These are phyloP conservation scores for Erodium texanum DNA, from an alignment of 441 rosid genomes.

Conservation along the genomic window DNA sequence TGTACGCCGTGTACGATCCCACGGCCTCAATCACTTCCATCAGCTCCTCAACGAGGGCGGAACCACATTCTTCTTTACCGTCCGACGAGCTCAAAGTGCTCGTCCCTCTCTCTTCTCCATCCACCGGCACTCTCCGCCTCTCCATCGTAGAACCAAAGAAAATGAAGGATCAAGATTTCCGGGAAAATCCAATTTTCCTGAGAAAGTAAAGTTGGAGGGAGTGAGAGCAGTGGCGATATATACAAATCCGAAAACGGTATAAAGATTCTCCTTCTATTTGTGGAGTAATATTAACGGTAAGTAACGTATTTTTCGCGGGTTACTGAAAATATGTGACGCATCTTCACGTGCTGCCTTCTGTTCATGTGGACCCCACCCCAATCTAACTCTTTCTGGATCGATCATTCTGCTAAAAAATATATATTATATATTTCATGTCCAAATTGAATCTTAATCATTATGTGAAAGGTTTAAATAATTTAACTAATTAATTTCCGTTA, in stretches of 20 bases:
- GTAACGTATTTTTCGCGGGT: constrained; percentile 22
- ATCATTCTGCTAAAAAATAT: no score
- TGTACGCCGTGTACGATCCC: constrained; percentile 32
- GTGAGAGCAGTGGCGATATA: not conserved
- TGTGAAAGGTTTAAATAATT: no score
- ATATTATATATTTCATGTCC: no score
- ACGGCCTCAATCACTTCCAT: constrained; percentile 32
- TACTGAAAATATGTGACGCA: no score
- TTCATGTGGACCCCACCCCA: no score
- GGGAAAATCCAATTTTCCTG: not conserved
- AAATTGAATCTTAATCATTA: no score
- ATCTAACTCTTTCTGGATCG: no score
- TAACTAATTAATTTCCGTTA: no score
- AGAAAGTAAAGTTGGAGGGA: not conserved
- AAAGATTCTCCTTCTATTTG: not conserved
- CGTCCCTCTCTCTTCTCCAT: not conserved
- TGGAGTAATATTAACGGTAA: constrained; percentile 14
- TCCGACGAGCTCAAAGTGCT: constrained; percentile 20
- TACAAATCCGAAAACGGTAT: not conserved
- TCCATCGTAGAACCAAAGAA: constrained; percentile 18
- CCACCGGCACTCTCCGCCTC: constrained; percentile 16
- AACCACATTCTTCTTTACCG: constrained; percentile 13
- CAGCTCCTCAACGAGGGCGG: constrained; percentile 22
- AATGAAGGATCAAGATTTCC: constrained; percentile 2
- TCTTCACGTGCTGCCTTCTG: no score